phyloP scores from a whole-genome alignment of 1,284 basidiomycete genomes.

The Wallemia mellicola region DNA sequence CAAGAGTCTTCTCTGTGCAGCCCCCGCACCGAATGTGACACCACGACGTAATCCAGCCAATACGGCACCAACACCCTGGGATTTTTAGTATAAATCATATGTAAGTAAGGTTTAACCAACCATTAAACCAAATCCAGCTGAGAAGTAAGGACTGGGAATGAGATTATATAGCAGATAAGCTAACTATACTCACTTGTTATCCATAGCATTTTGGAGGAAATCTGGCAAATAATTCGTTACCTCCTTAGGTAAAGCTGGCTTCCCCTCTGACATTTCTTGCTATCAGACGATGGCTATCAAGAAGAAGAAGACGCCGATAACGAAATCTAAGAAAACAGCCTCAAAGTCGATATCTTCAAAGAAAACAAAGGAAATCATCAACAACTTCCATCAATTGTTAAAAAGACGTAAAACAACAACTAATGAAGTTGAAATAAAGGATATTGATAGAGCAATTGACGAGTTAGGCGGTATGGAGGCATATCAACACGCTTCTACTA shows the following conservation, averaged over 20 bases:
- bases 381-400: background rate
- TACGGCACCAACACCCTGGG: slow-evolving; percentile 55
- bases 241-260: background rate
- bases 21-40: slow-evolving; percentile 33
- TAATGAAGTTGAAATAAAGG: background rate
- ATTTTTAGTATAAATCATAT: no score
- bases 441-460: background rate
- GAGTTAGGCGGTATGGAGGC: background rate
- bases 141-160: slow-evolving; percentile 51
- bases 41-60: slow-evolving; percentile 43
- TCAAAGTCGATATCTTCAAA: background rate
- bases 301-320: background rate
- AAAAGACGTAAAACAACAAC: background rate
- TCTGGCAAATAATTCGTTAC: background rate
- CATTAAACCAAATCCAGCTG: slow-evolving; percentile 87
- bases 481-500: slow-evolving; percentile 27
- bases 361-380: background rate
- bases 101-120: slow-evolving; percentile 19
- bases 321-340: background rate
- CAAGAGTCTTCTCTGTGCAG: slow-evolving; percentile 62
- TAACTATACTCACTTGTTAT: background rate
- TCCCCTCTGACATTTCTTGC: background rate
- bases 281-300: background rate
- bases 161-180: background rate
- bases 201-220: background rate